Evolutionary conservation across 305 asterid species (phyloP).

Genomic region (Fraxinus albicans): DNA sequence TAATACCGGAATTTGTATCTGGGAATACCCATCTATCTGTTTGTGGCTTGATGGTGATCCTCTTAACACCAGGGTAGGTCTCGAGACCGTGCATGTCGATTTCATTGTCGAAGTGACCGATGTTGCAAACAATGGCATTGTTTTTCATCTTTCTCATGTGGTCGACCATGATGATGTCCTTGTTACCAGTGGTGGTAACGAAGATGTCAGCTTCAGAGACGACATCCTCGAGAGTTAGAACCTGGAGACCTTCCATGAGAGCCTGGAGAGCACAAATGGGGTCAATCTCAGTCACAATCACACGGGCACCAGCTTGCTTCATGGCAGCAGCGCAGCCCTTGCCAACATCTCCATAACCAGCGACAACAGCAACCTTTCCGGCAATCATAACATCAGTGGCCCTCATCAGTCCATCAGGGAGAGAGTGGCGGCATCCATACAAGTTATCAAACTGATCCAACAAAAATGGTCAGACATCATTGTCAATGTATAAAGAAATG

Average conservation of each 20-base stretch:
- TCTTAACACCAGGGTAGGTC: constrained; percentile 14
- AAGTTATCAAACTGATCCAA: constrained; percentile 22
- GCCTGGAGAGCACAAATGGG: constrained; percentile 43
- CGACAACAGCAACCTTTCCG: neutral
- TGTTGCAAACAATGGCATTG: constrained; percentile 24
- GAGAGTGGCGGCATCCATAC: constrained; percentile 32
- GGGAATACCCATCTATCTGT: constrained; percentile 36
- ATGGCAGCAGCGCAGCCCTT: neutral
- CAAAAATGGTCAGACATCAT: neutral
- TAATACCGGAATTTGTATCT: constrained; percentile 17
- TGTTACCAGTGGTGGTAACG: constrained; percentile 38
- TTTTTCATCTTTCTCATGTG: constrained; percentile 41
- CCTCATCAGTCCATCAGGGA: neutral
- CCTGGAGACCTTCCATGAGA: constrained; percentile 36
- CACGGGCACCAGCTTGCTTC: neutral
- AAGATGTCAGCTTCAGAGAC: constrained; percentile 36
- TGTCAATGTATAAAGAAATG: neutral
- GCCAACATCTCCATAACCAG: neutral
- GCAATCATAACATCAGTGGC: constrained; percentile 1
- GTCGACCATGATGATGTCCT: constrained; percentile 36
- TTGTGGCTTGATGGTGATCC: constrained; percentile 34
- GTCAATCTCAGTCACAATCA: constrained; percentile 32
- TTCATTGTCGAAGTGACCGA: neutral
- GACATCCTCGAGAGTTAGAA: constrained; percentile 32
- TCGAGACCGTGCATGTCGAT: neutral